Percentiles rank a stretch among this genome's conserved stretches.
Conservation (phyloP, 106 monocot genomes). For the Amphibolis antarctica region DNA sequence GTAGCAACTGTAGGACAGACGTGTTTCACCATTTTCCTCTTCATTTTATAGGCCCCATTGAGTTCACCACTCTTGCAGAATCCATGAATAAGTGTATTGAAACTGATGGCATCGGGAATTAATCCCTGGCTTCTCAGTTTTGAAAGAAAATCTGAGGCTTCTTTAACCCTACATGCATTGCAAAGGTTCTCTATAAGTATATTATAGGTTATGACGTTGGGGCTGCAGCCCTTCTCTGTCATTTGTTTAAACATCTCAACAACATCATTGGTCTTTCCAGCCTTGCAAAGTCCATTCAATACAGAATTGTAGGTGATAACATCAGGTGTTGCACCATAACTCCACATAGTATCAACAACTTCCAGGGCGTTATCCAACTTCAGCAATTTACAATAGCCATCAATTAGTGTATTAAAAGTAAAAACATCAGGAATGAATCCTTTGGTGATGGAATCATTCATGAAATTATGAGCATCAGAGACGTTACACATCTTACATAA, state of each 20-base stretch:
- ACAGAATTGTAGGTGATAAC: slow-evolving; percentile 74
- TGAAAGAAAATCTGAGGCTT: slow-evolving; percentile 43
- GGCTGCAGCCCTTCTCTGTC: slow-evolving; percentile 50
- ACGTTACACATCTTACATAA: slow-evolving; percentile 82
- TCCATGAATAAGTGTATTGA: slow-evolving; percentile 75
- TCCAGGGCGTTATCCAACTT: slow-evolving; percentile 62
- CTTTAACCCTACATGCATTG: slow-evolving; percentile 35
- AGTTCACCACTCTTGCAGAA: slow-evolving; percentile 63
- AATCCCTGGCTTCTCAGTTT: slow-evolving; percentile 59
- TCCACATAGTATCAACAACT: slow-evolving; percentile 78
- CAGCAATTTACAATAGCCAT: slow-evolving; percentile 71
- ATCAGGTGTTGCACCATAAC: slow-evolving; percentile 55
- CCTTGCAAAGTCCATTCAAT: slow-evolving; percentile 77
- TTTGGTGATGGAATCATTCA: slow-evolving; percentile 58
- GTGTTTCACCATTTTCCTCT: slow-evolving; percentile 36
- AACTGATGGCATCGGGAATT: slow-evolving; percentile 60
- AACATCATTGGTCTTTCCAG: slow-evolving; percentile 52
- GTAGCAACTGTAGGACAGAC: slow-evolving; percentile 38
- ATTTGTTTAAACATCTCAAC: slow-evolving; percentile 67
- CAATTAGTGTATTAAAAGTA: slow-evolving; percentile 74
- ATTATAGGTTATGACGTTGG: slow-evolving; percentile 81
- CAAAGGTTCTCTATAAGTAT: slow-evolving; percentile 80
- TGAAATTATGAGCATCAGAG: slow-evolving; percentile 48
- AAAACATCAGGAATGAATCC: slow-evolving; percentile 74
- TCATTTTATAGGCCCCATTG: slow-evolving; percentile 47